These are phyloP conservation scores for Fraxinus floribunda DNA, from an alignment of 305 asterid species.

Conservation along the genomic window DNA sequence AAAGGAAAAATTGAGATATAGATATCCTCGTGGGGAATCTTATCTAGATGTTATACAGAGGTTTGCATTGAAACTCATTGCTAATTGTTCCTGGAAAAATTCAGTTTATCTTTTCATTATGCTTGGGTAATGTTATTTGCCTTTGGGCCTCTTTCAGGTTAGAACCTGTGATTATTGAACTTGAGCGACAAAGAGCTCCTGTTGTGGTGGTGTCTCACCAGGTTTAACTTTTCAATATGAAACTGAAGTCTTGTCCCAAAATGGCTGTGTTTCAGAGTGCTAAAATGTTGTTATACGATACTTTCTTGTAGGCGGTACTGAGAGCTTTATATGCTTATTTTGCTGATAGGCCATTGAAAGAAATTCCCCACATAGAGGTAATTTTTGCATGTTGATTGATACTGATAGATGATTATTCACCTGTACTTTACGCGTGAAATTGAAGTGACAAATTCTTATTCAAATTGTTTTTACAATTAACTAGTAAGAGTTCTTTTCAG, in stretches of 20 bases:
- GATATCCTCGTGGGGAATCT: constrained; percentile 99
- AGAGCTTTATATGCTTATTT: constrained; percentile 96
- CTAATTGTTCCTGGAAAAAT: constrained; percentile 16
- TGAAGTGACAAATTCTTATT: background rate
- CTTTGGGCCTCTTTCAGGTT: constrained; percentile 47
- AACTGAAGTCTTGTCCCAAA: constrained; percentile 6
- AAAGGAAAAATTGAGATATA: constrained; percentile 93
- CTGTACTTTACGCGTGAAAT: background rate
- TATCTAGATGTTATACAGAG: constrained; percentile 98
- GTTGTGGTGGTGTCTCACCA: constrained; percentile 97
- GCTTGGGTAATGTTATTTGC: constrained; percentile 24
- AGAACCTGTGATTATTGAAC: constrained; percentile 98
- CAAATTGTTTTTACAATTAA: background rate
- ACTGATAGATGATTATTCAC: background rate
- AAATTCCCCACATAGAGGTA: constrained; percentile 96
- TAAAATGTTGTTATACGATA: constrained; percentile 20
- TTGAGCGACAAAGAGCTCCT: constrained; percentile 96
- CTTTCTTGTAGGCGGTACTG: constrained; percentile 74
- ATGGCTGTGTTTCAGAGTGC: constrained; percentile 22
- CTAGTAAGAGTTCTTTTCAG: background rate
- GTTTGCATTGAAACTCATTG: constrained; percentile 37
- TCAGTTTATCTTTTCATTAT: constrained; percentile 14
- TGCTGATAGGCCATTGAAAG: constrained; percentile 95
- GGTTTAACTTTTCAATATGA: constrained; percentile 41
- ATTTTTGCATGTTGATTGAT: constrained; percentile 16